Base-by-base conservation (phyloP, 2,329 filamentous ascomycete species). In the Hymenoscyphus infarciens region DNA sequence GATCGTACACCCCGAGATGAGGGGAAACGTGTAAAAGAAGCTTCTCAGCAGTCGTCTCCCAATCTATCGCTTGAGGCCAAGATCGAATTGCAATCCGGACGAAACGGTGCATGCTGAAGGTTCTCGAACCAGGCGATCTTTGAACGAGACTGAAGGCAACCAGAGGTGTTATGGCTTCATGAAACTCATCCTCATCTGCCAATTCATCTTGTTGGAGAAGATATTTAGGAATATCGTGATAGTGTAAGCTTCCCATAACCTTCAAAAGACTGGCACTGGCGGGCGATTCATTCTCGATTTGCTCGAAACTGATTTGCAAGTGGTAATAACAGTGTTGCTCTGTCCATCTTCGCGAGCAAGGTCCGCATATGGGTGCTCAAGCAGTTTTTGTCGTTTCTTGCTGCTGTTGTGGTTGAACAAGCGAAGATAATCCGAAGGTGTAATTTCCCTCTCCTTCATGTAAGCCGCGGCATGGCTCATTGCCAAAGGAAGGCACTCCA, bases 101-200 rank as follows among this genome's bases (percentile, higher is more conserved):
- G 8, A 67, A 54, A 29, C 53, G 39, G 53, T 67, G 65, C 38
- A 66, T 67, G 27, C 57, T 52, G 57, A 62, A 64, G 0, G 60
- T 54, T 61, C 68, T 5, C 60, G 49, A 0, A 66, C 57, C 42
- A 8, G 33, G 33, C 22, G 62, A 45, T 15, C n/a, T 42, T 2
- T 39, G 57, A 8, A 80, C 63, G 2, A 80, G 72, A 1, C 68
- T 76, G 64, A 72, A 80, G 60, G 74, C 66, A 42, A 66, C 65
- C 13, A 81, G 69, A 1, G 69, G 66, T 0, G 63, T 25, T 0
- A 80, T 59, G 61, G 79, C 74, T 2, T 74, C 68, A 62, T 74
- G 70, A 19, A 75, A 74, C 1, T 60, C 64, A 1, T 59, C 45
- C 22, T 52, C 56, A 33, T 61, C 57, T 16, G 13, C 31, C 27